phyloP scores from a whole-genome alignment of 192 early-diverging fungal species.

The Coemansia sp. region DNA sequence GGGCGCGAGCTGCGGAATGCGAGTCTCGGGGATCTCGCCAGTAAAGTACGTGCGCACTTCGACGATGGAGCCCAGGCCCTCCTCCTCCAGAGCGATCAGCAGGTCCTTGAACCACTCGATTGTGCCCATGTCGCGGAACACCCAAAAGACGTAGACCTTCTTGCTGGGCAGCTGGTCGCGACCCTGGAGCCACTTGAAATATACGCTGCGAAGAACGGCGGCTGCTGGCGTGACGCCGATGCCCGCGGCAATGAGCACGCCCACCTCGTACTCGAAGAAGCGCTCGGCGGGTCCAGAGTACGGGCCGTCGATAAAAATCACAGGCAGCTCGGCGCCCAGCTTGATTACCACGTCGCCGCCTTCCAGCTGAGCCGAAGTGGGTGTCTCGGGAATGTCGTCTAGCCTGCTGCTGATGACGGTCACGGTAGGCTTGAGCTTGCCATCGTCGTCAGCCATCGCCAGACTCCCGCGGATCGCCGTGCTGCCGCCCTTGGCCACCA shows the following conservation, averaged over 20 bases:
- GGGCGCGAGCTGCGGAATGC: slow-evolving; percentile 47
- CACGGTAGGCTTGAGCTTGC: slow-evolving; percentile 10
- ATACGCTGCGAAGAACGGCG: slow-evolving; percentile 72
- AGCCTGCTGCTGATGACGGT: background rate
- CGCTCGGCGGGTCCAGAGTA: slow-evolving; percentile 73
- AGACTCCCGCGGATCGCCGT: background rate
- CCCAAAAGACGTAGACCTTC: slow-evolving; percentile 84
- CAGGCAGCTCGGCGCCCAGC: slow-evolving; percentile 48
- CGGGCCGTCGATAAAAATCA: slow-evolving; percentile 72
- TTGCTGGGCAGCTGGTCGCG: slow-evolving; percentile 58
- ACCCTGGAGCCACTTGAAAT: slow-evolving; percentile 65
- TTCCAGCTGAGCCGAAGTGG: background rate
- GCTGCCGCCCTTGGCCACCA: slow-evolving; percentile 18
- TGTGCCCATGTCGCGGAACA: slow-evolving; percentile 70
- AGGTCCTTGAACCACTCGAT: slow-evolving; percentile 87
- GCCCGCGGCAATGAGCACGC: slow-evolving; percentile 75
- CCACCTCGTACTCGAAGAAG: slow-evolving; percentile 74
- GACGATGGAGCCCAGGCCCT: slow-evolving; percentile 64
- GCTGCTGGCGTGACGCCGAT: slow-evolving; percentile 84
- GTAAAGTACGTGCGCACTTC: slow-evolving; percentile 74
- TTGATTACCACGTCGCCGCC: slow-evolving; percentile 13
- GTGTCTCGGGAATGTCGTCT: background rate
- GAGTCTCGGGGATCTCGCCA: slow-evolving; percentile 57
- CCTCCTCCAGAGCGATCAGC: slow-evolving; percentile 65
- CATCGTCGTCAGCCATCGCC: background rate